Conservation (phyloP, 352 stramenopile genomes). For the Phytophthora idaei region DNA sequence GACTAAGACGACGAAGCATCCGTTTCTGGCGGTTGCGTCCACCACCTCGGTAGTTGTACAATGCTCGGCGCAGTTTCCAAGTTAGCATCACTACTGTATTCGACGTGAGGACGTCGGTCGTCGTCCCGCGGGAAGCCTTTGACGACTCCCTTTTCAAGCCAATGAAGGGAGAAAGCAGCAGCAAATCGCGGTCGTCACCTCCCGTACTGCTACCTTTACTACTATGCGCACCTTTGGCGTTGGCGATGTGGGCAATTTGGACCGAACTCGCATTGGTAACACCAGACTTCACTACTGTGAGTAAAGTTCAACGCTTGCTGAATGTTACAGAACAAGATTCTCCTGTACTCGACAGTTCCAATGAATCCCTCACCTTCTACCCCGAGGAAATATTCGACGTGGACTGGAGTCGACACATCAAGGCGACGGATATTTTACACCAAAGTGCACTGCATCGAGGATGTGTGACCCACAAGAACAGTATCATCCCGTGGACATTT, state of each 20-base stretch:
- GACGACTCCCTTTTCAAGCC: neutral
- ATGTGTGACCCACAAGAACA: slow-evolving; percentile 48
- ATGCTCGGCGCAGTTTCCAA: no score
- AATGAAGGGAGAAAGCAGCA: slow-evolving; percentile 1
- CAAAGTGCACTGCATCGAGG: slow-evolving; percentile 41
- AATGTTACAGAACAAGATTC: slow-evolving; percentile 23
- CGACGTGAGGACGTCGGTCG: slow-evolving; percentile 7
- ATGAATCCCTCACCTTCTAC: slow-evolving; percentile 35
- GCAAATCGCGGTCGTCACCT: slow-evolving; percentile 8
- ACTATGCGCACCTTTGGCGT: slow-evolving; percentile 12
- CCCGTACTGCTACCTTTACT: slow-evolving; percentile 20
- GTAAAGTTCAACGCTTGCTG: slow-evolving; percentile 19
- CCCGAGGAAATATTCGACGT: slow-evolving; percentile 36
- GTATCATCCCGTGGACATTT: slow-evolving; percentile 47
- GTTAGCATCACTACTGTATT: neutral
- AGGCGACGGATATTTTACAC: slow-evolving; percentile 42
- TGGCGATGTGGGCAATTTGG: slow-evolving; percentile 26
- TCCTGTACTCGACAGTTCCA: slow-evolving; percentile 10
- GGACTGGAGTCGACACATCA: slow-evolving; percentile 37
- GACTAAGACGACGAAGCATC: no score
- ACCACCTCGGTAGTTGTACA: no score
- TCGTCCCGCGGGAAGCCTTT: slow-evolving; percentile 14
- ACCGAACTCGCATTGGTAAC: slow-evolving; percentile 19
- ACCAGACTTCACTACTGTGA: slow-evolving; percentile 5
- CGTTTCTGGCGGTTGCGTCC: no score